A percentile compares a stretch with the other conserved stretches of the same genome.
phyloP scores from a whole-genome alignment of 345 rosid species.

The sweet orange (Citrus sinensis) region DVS_A1.0 CM039166.1:18051501-18052000 shows the following conservation, averaged over 20 bases:
- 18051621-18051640: neutral
- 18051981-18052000: no score
- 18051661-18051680: neutral
- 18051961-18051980: no score
- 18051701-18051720: neutral
- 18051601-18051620: neutral
- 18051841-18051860: neutral
- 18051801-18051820: neutral
- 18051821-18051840: neutral
- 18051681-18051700: neutral
- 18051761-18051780: neutral
- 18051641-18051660: neutral
- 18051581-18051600: conserved; percentile 13
- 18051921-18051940: no score
- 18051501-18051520: neutral
- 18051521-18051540: neutral
- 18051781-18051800: neutral
- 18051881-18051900: neutral
- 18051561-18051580: neutral
- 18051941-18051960: no score
- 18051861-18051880: neutral
- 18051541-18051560: neutral
- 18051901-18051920: no score
- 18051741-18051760: neutral
- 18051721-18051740: neutral